Evolutionary conservation across 768 basidiomycete genomes (phyloP).

Genomic region (Paxillus involutus): DNA sequence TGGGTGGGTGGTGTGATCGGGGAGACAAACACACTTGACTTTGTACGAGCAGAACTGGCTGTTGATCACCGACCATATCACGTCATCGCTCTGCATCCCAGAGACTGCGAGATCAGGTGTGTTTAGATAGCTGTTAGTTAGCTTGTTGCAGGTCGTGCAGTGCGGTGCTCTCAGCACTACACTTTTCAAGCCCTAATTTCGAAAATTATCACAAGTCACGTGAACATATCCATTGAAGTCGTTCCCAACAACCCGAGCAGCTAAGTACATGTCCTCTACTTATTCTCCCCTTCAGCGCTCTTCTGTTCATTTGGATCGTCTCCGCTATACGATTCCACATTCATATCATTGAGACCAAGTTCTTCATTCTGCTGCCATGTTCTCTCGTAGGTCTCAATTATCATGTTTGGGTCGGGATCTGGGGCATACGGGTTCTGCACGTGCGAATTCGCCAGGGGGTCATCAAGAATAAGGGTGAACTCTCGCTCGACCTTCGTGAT

Average conservation of each 20-base stretch:
- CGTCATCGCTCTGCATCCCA: slow-evolving; percentile 91
- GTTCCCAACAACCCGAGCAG: too few species aligned
- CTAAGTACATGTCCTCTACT: not conserved
- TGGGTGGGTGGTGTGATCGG: not conserved
- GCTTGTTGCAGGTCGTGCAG: not conserved
- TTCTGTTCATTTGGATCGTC: slow-evolving; percentile 7
- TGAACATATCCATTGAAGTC: not conserved
- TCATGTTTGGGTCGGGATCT: slow-evolving; percentile 94
- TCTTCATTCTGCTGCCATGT: slow-evolving; percentile 93
- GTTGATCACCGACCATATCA: slow-evolving; percentile 97
- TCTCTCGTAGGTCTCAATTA: slow-evolving; percentile 77
- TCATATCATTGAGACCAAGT: slow-evolving; percentile 88
- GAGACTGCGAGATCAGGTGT: not conserved
- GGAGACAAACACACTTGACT: slow-evolving; percentile 80
- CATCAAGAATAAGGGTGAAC: slow-evolving; percentile 93
- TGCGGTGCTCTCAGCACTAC: too few species aligned
- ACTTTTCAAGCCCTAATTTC: not conserved
- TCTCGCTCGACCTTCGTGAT: slow-evolving; percentile 75
- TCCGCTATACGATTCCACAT: slow-evolving; percentile 52
- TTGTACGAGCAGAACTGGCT: slow-evolving; percentile 98
- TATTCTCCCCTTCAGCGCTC: not conserved
- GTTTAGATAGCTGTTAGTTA: slow-evolving; percentile 8
- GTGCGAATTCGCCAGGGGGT: slow-evolving; percentile 94
- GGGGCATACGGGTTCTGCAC: slow-evolving; percentile 97
- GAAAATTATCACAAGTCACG: slow-evolving; percentile 8